Base-by-base conservation (phyloP, 2,329 filamentous ascomycete species). In the Microsporum canis region DNA sequence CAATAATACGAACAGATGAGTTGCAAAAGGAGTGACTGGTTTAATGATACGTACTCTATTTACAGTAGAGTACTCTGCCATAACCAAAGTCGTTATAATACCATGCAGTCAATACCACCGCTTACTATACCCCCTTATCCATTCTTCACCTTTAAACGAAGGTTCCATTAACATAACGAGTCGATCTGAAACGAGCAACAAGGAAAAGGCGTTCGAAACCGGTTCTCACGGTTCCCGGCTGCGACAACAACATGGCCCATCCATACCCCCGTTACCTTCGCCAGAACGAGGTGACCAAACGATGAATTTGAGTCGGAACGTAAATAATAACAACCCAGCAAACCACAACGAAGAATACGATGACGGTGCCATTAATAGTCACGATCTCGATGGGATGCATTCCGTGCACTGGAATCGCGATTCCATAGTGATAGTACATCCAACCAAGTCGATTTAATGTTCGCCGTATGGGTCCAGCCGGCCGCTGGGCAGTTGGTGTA, bases 351-450 rank as follows among this genome's bases (percentile, higher is more conserved):
- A 55, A 3, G 2, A 36, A 8, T 17, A 12, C 31, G 5, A 55
- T 10, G 31, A 36, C n/a, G 6, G 14, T 36, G 51, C 51, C 31
- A 12, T 55, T 55, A 12, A 55, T 55, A 4, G 8, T 36, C 29
- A 55, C n/a, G n/a, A 55, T 55, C 51, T 55, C 51, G 12, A 55
- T 12, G 7, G 31, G 51, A 55, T 55, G 51, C 51, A 55, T 55
- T 34, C 51, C 51, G 51, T 55, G 51, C 14, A 55, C 51, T 2
- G 51, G 51, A 17, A 55, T 55, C 51, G 51, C 51, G 6, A 55
- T 23, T 34, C 51, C 51, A 55, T 55, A 55, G 31, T 55, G 51
- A n/a, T 55, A 55, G 51, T 55, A 55, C 51, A 34, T 55, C 51
- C 31, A 31, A n/a, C 51, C 31, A 38, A 55, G 4, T 2, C 51